phyloP scores from a whole-genome alignment of 2,329 filamentous ascomycete genomes.

The Geosmithia putterillii region DNA sequence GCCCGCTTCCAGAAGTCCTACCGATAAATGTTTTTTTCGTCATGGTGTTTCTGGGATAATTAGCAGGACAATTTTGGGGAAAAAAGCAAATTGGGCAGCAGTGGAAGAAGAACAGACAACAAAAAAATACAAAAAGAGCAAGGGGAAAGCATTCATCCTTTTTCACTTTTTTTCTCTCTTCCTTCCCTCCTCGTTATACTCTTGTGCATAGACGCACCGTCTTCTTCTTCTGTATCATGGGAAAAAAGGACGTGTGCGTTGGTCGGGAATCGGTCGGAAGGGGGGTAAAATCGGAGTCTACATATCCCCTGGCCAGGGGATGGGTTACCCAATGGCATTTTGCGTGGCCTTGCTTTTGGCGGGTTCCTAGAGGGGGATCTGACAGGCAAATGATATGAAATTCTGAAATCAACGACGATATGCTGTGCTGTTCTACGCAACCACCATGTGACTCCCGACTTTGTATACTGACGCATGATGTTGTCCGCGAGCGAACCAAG shows the following conservation, averaged over 20 bases:
- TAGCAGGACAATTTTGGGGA: not conserved
- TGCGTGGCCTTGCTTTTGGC: constrained; percentile 38
- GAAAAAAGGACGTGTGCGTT: not conserved
- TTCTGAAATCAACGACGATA: constrained; percentile 26
- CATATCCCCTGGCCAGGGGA: constrained; percentile 24
- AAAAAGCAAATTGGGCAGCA: not conserved
- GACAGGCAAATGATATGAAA: constrained; percentile 37
- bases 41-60: not conserved
- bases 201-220: not conserved
- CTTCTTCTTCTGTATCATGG: not conserved
- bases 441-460: not conserved
- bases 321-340: constrained; percentile 27
- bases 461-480: too few species aligned
- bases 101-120: not conserved
- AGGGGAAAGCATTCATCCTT: not conserved
- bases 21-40: constrained; percentile 53
- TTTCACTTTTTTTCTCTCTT: not conserved
- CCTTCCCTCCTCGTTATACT: not conserved
- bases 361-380: constrained; percentile 30
- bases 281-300: constrained; percentile 23
- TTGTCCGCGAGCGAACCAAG: too few species aligned
- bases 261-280: too few species aligned
- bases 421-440: constrained; percentile 8
- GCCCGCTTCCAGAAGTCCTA: constrained; percentile 98
- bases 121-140: not conserved